Conservation (phyloP, 2,329 filamentous ascomycete genomes). For the Orbilia quercus region DNA sequence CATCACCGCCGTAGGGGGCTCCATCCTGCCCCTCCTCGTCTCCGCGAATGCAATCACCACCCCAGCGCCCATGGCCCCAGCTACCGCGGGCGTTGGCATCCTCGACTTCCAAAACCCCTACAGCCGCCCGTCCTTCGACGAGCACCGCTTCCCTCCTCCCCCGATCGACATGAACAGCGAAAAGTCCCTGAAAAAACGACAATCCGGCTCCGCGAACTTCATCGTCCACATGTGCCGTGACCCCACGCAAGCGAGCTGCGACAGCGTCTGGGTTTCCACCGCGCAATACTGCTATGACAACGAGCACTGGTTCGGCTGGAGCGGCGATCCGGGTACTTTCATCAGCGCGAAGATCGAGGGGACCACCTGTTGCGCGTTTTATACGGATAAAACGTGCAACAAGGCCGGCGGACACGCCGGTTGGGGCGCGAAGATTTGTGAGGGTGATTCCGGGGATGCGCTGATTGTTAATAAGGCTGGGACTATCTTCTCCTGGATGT, state of each 20-base stretch:
- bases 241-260: conserved; percentile 38
- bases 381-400: conserved; percentile 45
- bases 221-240: conserved; percentile 53
- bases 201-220: conserved; percentile 45
- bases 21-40: conserved; percentile 37
- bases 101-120: conserved; percentile 54
- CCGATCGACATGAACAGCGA: conserved; percentile 15
- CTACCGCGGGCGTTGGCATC: conserved; percentile 26
- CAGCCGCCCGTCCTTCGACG: conserved; percentile 45
- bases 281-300: conserved; percentile 54
- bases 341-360: conserved; percentile 54
- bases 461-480: conserved; percentile 41
- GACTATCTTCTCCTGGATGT: conserved; percentile 47
- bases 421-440: conserved; percentile 48
- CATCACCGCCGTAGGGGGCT: conserved; percentile 24
- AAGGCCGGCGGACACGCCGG: conserved; percentile 45
- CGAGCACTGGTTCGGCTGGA: conserved; percentile 54
- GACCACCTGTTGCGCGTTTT: conserved; percentile 51
- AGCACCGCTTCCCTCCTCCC: conserved; percentile 50
- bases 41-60: conserved; percentile 11
- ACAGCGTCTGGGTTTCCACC: conserved; percentile 43
- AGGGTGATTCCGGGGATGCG: conserved; percentile 21
- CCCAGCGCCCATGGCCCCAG: conserved; percentile 23
- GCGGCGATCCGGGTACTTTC: conserved; percentile 47
- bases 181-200: conserved; percentile 46